phyloP scores from a whole-genome alignment of 495 filamentous ascomycete genomes.

The Letharia columbiana region DNA sequence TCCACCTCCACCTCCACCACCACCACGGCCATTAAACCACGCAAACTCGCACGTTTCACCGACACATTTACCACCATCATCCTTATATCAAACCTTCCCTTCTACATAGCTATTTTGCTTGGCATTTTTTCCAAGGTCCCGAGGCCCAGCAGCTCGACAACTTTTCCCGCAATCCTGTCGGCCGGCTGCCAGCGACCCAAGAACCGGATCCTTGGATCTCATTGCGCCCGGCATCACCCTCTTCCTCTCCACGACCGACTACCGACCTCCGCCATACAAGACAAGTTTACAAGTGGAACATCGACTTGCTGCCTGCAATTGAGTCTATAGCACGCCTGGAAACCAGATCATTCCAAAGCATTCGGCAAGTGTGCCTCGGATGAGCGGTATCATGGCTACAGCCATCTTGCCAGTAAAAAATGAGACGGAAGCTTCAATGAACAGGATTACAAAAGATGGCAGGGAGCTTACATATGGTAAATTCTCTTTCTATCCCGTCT shows the following conservation, averaged over 20 bases:
- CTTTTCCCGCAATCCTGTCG: background rate
- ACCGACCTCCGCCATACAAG: background rate
- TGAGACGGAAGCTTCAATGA: conserved; percentile 50
- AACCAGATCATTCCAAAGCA: background rate
- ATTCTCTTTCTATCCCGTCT: background rate
- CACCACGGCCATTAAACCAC: background rate
- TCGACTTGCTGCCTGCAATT: background rate
- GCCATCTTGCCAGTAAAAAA: conserved; percentile 41
- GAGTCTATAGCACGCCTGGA: background rate
- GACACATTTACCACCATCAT: background rate
- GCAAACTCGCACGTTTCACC: background rate
- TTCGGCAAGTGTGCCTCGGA: background rate
- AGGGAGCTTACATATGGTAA: conserved; percentile 65
- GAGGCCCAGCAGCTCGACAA: background rate
- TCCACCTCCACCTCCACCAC: too few relatives aligned
- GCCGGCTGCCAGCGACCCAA: conserved; percentile 3
- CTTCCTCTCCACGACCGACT: background rate
- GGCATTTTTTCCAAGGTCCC: background rate
- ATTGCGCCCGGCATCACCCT: background rate
- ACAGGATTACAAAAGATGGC: conserved; percentile 68
- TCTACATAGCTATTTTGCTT: background rate
- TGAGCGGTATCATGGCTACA: conserved; percentile 20
- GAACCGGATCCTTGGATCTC: conserved; percentile 1
- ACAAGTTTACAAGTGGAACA: background rate
- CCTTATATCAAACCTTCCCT: background rate